phyloP scores from a whole-genome alignment of 306 rosid species.

The Sicyos baderoa region DNA sequence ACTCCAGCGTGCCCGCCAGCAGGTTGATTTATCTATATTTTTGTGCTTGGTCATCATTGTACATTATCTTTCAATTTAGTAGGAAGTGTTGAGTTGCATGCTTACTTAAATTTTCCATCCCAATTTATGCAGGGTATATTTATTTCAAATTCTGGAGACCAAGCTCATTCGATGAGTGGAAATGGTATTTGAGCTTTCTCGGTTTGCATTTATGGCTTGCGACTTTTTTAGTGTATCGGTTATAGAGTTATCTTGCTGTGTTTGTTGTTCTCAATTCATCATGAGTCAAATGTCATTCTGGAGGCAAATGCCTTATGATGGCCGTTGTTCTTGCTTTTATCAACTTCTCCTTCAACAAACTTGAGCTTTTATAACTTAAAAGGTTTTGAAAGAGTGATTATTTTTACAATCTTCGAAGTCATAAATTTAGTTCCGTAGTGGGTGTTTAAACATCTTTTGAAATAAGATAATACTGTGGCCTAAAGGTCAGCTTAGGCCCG shows the following conservation, averaged over 20 bases:
- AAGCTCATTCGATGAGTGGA: slow-evolving; percentile 92
- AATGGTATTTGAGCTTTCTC: slow-evolving; percentile 56
- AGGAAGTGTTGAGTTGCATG: neutral
- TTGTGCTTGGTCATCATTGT: neutral
- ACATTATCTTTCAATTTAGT: slow-evolving; percentile 12
- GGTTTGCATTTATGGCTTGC: neutral
- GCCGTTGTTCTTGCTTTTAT: neutral
- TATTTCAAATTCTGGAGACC: slow-evolving; percentile 86
- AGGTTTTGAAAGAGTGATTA: neutral
- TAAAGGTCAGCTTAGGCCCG: neutral
- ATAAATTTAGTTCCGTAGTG: neutral
- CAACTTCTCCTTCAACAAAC: neutral
- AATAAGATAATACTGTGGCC: neutral
- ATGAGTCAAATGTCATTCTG: neutral
- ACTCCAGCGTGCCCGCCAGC: slow-evolving; percentile 90
- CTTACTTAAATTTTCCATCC: neutral
- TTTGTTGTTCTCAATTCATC: neutral
- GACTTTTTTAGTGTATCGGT: neutral
- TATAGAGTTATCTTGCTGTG: neutral
- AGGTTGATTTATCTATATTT: slow-evolving; percentile 38
- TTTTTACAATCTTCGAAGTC: neutral
- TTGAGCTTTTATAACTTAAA: neutral
- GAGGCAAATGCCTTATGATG: slow-evolving; percentile 1
- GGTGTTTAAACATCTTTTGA: neutral
- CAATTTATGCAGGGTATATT: slow-evolving; percentile 67